Evolutionary conservation across 805 yeast genomes (phyloP).

Genomic region (Kuraishia floccosa): DNA sequence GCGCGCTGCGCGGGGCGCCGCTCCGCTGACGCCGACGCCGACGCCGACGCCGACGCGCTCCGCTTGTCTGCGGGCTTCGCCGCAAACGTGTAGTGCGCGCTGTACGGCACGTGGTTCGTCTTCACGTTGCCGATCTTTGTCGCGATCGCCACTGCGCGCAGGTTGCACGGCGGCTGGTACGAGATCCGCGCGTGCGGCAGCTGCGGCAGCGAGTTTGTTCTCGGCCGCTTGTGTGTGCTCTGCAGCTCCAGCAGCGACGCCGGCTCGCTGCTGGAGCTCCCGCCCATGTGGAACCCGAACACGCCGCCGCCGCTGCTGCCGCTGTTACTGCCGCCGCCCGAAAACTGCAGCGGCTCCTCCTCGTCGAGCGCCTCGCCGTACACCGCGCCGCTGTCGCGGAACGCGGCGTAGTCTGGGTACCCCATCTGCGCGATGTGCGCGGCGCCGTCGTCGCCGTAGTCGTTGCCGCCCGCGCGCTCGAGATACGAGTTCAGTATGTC

Average conservation of each 20-base stretch:
- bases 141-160: constrained; percentile 19
- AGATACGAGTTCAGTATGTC: constrained; percentile 1
- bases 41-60: constrained; percentile 6
- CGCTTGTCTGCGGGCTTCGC: constrained; percentile 6
- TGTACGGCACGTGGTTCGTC: constrained; percentile 20
- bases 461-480: no score
- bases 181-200: constrained; percentile 33
- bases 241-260: no score
- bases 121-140: constrained; percentile 29
- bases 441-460: not conserved
- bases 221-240: constrained; percentile 22
- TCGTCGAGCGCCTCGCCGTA: not conserved
- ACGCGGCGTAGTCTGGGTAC: not conserved
- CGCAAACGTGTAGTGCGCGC: constrained; percentile 17
- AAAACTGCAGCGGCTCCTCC: not conserved
- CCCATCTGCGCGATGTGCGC: not conserved
- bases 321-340: not conserved
- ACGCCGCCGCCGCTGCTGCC: not conserved
- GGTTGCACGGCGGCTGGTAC: constrained; percentile 20
- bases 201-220: constrained; percentile 46
- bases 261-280: no score
- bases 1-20: constrained; percentile 1
- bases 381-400: not conserved
- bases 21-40: not conserved
- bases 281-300: no score